Conservation (phyloP, 2,329 filamentous ascomycete species). For the Torrubiellomyces zombiae region DNA sequence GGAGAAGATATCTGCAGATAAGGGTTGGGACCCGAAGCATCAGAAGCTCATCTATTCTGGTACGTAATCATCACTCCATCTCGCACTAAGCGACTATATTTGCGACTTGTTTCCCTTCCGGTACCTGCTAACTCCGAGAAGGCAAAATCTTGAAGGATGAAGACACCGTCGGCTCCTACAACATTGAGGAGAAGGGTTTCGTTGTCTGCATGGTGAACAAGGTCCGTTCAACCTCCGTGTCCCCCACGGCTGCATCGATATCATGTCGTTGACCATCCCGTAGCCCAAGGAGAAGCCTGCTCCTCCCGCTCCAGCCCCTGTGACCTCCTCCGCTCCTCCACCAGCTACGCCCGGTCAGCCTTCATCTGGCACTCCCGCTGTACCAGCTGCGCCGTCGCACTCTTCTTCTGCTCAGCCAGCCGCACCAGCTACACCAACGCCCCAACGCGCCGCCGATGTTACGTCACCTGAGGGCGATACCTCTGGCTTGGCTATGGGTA, state of each 20-base stretch:
- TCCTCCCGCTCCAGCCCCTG: conserved; percentile 28
- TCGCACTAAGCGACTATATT: too few species aligned
- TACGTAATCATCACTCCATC: too few species aligned
- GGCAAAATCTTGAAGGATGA: conserved; percentile 98
- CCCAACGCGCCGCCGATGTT: conserved; percentile 25
- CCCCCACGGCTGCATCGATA: too few species aligned
- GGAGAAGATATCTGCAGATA: conserved; percentile 79
- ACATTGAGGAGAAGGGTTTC: conserved; percentile 98
- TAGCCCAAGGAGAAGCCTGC: conserved; percentile 47
- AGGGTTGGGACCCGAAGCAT: conserved; percentile 79
- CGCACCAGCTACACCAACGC: conserved; percentile 35
- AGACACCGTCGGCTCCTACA: conserved; percentile 90
- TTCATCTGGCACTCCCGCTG: conserved; percentile 45
- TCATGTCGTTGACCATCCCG: too few species aligned
- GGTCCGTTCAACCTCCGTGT: conserved; percentile 34
- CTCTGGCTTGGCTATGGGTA: conserved; percentile 72
- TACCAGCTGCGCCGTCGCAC: conserved; percentile 24
- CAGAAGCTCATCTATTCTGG: conserved; percentile 98
- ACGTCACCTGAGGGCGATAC: conserved; percentile 31
- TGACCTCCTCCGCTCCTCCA: conserved; percentile 43
- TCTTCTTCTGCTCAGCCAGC: conserved; percentile 29
- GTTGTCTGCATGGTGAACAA: conserved; percentile 98
- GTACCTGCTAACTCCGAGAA: conserved; percentile 29
- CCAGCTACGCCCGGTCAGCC: conserved; percentile 37
- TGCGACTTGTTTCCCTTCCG: too few species aligned